phyloP scores from a whole-genome alignment of 106 monocot species.

The Allium sativum region DNA sequence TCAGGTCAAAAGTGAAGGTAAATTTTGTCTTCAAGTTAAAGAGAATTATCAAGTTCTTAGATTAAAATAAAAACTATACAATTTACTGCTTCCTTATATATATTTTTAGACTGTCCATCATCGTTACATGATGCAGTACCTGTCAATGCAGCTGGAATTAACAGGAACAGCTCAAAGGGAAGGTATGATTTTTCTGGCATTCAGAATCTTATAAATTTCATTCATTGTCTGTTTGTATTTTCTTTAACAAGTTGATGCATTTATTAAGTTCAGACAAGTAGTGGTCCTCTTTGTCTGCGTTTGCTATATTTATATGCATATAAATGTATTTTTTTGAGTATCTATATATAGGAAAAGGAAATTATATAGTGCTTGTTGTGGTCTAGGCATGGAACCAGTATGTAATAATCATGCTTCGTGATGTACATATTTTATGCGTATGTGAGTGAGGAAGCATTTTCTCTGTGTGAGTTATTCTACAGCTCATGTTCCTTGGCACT shows the following conservation, averaged over 20 bases:
- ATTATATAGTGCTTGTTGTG: not conserved
- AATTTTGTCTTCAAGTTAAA: too few relatives aligned
- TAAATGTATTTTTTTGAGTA: not conserved
- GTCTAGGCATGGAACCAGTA: not conserved
- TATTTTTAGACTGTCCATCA: constrained; percentile 6
- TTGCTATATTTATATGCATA: not conserved
- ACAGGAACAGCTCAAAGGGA: constrained; percentile 16
- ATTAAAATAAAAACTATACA: too few relatives aligned
- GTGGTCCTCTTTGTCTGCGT: not conserved
- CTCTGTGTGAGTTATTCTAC: constrained; percentile 3
- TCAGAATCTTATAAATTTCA: not conserved
- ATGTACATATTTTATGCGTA: constrained; percentile 7
- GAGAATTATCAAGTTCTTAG: too few relatives aligned
- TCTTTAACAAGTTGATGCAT: not conserved
- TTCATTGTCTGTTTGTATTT: not conserved
- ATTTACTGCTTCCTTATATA: too few relatives aligned
- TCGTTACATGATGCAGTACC: constrained; percentile 10
- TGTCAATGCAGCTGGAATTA: constrained; percentile 19
- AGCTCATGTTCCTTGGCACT: constrained; percentile 5
- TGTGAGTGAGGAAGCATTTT: not conserved
- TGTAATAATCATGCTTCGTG: not conserved
- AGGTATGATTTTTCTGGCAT: constrained; percentile 22
- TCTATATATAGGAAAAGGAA: not conserved
- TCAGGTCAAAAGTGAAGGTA: constrained; percentile 25
- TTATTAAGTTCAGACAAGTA: not conserved